phyloP scores from a whole-genome alignment of 2,329 filamentous ascomycete genomes.

The Fusarium drepaniforme region DNA sequence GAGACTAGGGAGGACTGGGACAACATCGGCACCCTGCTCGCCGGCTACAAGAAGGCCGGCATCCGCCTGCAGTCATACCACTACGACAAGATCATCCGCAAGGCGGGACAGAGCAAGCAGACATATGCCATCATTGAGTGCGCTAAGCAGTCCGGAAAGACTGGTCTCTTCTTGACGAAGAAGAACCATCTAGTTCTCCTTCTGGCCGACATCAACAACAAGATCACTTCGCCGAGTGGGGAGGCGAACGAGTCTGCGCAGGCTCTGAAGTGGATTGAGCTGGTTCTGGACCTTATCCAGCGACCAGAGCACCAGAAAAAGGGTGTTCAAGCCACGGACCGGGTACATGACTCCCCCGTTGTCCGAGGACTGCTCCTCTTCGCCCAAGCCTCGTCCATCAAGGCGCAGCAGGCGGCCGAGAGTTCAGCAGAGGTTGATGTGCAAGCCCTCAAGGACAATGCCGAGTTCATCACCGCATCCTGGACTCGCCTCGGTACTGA shows the following conservation, averaged over 20 bases:
- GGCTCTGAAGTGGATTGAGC: slow-evolving; percentile 60
- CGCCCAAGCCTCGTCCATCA: slow-evolving; percentile 42
- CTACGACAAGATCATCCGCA: slow-evolving; percentile 56
- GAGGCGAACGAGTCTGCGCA: slow-evolving; percentile 51
- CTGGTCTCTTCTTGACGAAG: slow-evolving; percentile 57
- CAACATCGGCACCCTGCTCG: slow-evolving; percentile 65
- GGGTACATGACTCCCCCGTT: slow-evolving; percentile 42
- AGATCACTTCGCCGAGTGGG: slow-evolving; percentile 49
- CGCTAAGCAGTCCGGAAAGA: slow-evolving; percentile 59
- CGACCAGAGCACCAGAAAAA: slow-evolving; percentile 52
- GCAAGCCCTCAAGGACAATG: slow-evolving; percentile 45
- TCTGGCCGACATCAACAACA: slow-evolving; percentile 47
- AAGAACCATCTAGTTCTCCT: slow-evolving; percentile 53
- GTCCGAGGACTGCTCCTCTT: slow-evolving; percentile 49
- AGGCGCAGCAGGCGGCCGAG: slow-evolving; percentile 41
- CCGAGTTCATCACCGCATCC: slow-evolving; percentile 40
- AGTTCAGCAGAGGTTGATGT: slow-evolving; percentile 42
- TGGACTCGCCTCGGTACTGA: slow-evolving; percentile 41
- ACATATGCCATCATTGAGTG: slow-evolving; percentile 63
- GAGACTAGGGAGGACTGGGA: slow-evolving; percentile 61
- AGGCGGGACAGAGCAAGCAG: slow-evolving; percentile 55
- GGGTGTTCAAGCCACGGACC: slow-evolving; percentile 26
- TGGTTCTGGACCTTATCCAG: slow-evolving; percentile 64
- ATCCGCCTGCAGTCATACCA: slow-evolving; percentile 52
- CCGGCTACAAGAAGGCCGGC: slow-evolving; percentile 60